These are phyloP conservation scores for Xylariaceae sp. DNA, from an alignment of 2,329 filamentous ascomycete genomes.

Conservation along the genomic window DNA sequence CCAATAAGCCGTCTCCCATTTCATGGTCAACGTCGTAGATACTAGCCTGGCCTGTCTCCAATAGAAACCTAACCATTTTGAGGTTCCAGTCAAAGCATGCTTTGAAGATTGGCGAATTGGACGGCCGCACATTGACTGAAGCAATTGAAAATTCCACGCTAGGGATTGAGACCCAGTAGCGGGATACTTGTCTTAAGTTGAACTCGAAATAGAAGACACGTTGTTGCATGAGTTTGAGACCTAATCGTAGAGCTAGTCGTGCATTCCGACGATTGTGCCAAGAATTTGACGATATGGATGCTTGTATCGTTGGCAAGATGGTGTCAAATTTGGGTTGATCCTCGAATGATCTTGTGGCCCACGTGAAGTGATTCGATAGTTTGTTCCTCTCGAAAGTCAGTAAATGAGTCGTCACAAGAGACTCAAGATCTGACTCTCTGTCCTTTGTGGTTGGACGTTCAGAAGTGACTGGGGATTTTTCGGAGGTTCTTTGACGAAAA, in stretches of 20 bases:
- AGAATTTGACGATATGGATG: background rate
- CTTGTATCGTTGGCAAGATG: background rate
- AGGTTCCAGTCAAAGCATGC: background rate
- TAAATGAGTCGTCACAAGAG: too few species aligned
- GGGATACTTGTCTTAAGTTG: background rate
- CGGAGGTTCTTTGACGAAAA: too few species aligned
- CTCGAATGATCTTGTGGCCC: background rate
- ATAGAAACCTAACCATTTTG: background rate
- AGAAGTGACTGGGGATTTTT: too few species aligned
- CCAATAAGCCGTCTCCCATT: background rate
- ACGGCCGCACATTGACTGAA: background rate
- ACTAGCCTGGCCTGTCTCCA: background rate
- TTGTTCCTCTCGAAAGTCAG: background rate
- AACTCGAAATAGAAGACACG: background rate
- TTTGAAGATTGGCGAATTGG: background rate
- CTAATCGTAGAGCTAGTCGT: background rate
- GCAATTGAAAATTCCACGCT: background rate
- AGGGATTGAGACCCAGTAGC: background rate
- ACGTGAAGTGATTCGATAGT: background rate
- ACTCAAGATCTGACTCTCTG: too few species aligned
- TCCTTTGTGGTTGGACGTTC: too few species aligned
- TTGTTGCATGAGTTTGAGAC: background rate
- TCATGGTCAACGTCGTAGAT: background rate
- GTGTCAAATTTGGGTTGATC: background rate
- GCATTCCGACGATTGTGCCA: background rate